These are phyloP conservation scores for Heliocybe sulcata DNA, from an alignment of 1,284 basidiomycete species.

Conservation along the genomic window DNA sequence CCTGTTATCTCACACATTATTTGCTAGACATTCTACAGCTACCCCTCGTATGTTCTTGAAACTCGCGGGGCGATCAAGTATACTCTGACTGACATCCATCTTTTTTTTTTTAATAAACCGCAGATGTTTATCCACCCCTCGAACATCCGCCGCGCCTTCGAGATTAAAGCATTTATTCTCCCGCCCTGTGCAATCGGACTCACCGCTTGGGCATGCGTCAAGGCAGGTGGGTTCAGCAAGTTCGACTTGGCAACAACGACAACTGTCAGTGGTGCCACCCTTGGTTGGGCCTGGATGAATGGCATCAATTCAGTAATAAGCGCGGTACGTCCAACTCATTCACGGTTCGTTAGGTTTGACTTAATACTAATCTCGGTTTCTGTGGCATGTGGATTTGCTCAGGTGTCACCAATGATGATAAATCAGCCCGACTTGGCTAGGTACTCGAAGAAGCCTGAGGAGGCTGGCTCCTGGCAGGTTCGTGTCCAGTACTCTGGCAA, in stretches of 20 bases:
- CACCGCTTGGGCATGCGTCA: slow-evolving; percentile 3
- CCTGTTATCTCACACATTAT: neutral
- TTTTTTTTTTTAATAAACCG: neutral
- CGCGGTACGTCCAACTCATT: neutral
- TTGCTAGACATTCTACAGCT: neutral
- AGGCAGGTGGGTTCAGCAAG: slow-evolving; percentile 2
- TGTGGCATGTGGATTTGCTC: neutral
- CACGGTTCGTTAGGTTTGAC: neutral
- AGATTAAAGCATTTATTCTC: slow-evolving; percentile 2
- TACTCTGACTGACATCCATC: neutral
- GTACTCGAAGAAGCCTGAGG: neutral
- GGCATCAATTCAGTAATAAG: slow-evolving; percentile 1
- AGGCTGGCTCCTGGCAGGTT: slow-evolving; percentile 1
- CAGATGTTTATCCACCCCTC: slow-evolving; percentile 3
- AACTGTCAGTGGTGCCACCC: neutral
- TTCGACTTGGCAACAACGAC: slow-evolving; percentile 1
- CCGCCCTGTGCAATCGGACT: slow-evolving; percentile 2
- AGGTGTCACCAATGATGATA: slow-evolving; percentile 3
- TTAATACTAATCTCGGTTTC: neutral
- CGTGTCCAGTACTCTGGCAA: neutral
- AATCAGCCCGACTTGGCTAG: slow-evolving; percentile 3
- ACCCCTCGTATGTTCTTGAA: neutral
- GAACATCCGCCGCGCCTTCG: slow-evolving; percentile 4
- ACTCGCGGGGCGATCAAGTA: too few relatives aligned
- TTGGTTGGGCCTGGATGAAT: slow-evolving; percentile 3